Percentiles rank a stretch among this genome's conserved stretches.
Evolutionary conservation across 139 green algal genomes (phyloP).

Genomic region (Micromonas commoda): DNA sequence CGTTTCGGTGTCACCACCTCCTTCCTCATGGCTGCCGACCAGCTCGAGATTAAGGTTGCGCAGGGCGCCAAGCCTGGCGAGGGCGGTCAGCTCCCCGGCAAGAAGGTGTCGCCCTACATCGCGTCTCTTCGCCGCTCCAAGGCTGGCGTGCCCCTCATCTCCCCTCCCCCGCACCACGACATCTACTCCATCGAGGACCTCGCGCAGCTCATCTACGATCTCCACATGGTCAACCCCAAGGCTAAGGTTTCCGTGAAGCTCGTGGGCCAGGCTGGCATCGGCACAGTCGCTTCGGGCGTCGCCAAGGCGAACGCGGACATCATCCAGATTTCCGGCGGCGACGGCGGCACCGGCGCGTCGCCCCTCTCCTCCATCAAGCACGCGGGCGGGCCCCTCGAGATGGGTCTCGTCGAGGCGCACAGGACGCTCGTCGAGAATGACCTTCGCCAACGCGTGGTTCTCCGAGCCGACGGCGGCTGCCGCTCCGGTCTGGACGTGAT

Average conservation of each 20-base stretch:
- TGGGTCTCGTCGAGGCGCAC: conserved; percentile 82
- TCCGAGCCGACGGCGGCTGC: conserved; percentile 91
- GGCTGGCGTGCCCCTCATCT: conserved; percentile 96
- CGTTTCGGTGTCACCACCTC: conserved; percentile 96
- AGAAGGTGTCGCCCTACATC: conserved; percentile 87
- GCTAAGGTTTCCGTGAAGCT: conserved; percentile 95
- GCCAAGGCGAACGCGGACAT: conserved; percentile 98
- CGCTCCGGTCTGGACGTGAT: conserved; percentile 86
- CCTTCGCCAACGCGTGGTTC: conserved; percentile 86
- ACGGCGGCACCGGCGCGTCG: conserved; percentile 93
- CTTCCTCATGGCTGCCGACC: conserved; percentile 95
- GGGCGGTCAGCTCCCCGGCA: conserved; percentile 89
- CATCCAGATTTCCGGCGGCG: conserved; percentile 91
- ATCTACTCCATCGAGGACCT: conserved; percentile 99
- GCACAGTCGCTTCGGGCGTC: conserved; percentile 90
- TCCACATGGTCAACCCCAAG: conserved; percentile 67
- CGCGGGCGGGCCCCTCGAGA: conserved; percentile 91
- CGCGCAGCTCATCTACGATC: conserved; percentile 97
- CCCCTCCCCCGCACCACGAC: conserved; percentile 96
- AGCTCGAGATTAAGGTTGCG: conserved; percentile 99
- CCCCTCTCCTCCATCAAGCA: conserved; percentile 98
- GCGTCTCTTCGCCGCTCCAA: conserved; percentile 87
- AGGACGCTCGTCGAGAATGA: conserved; percentile 80
- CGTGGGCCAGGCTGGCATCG: conserved; percentile 95
- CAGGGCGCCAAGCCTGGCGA: conserved; percentile 80